These are phyloP conservation scores for Trichoderma koningiopsis DNA, from an alignment of 2,329 filamentous ascomycete genomes.

Conservation along the genomic window DNA sequence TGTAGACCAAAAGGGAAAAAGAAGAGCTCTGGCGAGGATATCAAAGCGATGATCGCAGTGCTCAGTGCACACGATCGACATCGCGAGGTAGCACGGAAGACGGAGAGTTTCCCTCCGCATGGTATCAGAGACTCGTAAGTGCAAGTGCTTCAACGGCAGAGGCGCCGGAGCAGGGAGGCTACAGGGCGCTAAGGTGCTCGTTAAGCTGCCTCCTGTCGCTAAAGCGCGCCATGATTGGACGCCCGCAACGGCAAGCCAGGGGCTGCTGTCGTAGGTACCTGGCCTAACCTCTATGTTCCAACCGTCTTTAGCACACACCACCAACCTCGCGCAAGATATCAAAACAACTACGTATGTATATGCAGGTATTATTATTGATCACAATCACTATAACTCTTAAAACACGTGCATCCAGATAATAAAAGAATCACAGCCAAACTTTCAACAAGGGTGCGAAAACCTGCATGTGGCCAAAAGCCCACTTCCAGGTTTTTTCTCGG, in stretches of 20 bases:
- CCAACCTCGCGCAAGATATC: not conserved
- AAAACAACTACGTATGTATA: not conserved
- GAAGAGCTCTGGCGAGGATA: not conserved
- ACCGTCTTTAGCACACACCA: not conserved
- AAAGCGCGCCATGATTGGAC: not conserved
- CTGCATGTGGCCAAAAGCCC: not conserved
- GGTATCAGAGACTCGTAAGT: not conserved
- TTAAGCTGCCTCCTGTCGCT: not conserved
- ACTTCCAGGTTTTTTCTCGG: not conserved
- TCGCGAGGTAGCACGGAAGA: not conserved
- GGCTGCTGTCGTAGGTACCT: not conserved
- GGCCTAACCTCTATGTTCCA: not conserved
- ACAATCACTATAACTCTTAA: not conserved
- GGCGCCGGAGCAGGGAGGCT: slow-evolving; percentile 10
- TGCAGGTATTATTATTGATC: not conserved
- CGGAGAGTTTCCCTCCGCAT: not conserved
- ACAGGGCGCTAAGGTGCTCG: not conserved
- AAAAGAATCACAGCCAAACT: not conserved
- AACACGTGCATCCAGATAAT: not conserved
- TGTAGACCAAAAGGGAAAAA: not conserved
- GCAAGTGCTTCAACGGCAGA: not conserved
- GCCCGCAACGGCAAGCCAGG: not conserved
- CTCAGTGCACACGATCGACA: not conserved
- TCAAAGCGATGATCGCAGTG: not conserved
- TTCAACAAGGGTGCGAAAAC: not conserved